These are phyloP conservation scores for Torrubiella hemipterigena DNA, from an alignment of 2,329 filamentous ascomycete genomes.

Conservation along the genomic window DNA sequence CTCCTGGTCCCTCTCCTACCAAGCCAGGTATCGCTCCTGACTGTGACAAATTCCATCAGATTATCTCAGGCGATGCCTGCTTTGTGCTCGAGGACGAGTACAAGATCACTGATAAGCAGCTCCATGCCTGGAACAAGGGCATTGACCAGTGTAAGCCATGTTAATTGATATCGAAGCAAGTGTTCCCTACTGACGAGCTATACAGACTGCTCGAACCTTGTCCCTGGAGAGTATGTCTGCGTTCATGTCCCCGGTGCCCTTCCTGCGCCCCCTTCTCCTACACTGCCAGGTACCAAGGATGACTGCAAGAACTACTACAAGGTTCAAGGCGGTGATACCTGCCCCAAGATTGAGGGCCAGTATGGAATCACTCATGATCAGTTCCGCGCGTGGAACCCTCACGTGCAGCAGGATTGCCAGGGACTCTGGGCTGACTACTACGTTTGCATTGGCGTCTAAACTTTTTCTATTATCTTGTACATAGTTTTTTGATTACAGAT, in stretches of 20 bases:
- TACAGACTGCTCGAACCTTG: constrained; percentile 2
- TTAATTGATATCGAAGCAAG: neutral
- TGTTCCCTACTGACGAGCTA: neutral
- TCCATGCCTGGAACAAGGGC: constrained; percentile 4
- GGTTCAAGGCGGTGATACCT: constrained; percentile 1
- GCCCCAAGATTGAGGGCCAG: neutral
- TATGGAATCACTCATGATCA: neutral
- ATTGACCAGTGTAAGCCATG: neutral
- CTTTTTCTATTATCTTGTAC: too few species aligned
- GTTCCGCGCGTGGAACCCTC: constrained; percentile 1
- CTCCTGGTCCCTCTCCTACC: constrained; percentile 1
- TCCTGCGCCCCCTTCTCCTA: neutral
- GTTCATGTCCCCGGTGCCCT: neutral
- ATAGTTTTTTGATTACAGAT: too few species aligned
- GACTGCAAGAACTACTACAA: constrained; percentile 2
- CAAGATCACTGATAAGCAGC: constrained; percentile 2
- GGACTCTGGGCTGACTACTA: constrained; percentile 2
- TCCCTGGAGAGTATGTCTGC: constrained; percentile 2
- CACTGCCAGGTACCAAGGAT: constrained; percentile 1
- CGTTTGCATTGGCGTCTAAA: constrained; percentile 2
- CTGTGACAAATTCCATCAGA: constrained; percentile 5
- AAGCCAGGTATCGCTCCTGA: constrained; percentile 2
- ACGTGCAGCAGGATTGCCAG: neutral
- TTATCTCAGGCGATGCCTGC: constrained; percentile 2
- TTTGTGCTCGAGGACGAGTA: constrained; percentile 2